A percentile compares a stretch with the other conserved stretches of the same genome.
Conservation (phyloP, 805 yeast genomes). For the Geotrichum ghanense region DNA sequence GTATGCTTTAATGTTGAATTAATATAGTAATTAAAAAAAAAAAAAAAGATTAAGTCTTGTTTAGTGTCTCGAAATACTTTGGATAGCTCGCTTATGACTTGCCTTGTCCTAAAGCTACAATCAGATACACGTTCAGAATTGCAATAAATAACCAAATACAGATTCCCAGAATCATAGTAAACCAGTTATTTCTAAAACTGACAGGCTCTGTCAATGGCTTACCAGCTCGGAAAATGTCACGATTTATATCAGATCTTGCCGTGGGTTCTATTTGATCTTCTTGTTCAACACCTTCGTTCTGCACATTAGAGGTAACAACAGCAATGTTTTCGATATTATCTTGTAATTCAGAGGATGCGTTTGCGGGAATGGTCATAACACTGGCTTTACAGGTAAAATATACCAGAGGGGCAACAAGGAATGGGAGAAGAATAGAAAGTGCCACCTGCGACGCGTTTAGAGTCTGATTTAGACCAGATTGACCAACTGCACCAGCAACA, state of each 20-base stretch:
- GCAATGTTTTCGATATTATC: slow-evolving; percentile 12
- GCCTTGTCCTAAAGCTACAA: slow-evolving; percentile 38
- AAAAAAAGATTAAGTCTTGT: too few relatives aligned
- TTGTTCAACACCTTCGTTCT: slow-evolving; percentile 2
- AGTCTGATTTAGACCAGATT: slow-evolving; percentile 57
- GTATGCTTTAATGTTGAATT: too few relatives aligned
- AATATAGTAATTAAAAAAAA: too few relatives aligned
- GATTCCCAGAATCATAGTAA: slow-evolving; percentile 40
- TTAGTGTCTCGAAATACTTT: too few relatives aligned
- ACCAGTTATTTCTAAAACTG: slow-evolving; percentile 40
- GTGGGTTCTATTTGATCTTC: slow-evolving; percentile 8
- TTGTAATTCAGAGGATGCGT: slow-evolving; percentile 22
- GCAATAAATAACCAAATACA: slow-evolving; percentile 62
- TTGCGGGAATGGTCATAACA: slow-evolving; percentile 40
- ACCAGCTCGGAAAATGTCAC: neutral
- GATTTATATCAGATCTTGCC: slow-evolving; percentile 5
- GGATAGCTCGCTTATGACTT: slow-evolving; percentile 13
- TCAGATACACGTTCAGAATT: slow-evolving; percentile 54
- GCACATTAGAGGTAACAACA: slow-evolving; percentile 10
- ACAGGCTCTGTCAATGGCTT: neutral
- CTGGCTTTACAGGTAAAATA: slow-evolving; percentile 63
- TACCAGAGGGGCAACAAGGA: slow-evolving; percentile 73
- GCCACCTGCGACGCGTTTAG: slow-evolving; percentile 82
- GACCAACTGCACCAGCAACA: slow-evolving; percentile 62
- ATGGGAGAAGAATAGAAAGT: slow-evolving; percentile 70